Evolutionary conservation across 1,284 basidiomycete genomes (phyloP).

Genomic region (Veloporphyrellus conicus): DNA sequence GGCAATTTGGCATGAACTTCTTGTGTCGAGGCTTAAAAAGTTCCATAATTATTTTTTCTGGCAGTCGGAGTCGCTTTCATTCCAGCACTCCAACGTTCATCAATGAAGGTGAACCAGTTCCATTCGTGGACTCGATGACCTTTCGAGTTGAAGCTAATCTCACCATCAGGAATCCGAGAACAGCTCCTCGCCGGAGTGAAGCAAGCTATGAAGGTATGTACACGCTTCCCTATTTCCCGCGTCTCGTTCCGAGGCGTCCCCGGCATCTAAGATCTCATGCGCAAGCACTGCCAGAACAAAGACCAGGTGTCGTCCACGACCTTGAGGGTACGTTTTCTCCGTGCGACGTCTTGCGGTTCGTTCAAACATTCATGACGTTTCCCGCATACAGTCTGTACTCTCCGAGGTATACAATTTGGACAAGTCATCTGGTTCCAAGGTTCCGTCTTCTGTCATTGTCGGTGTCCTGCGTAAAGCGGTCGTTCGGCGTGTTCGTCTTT

Average conservation of each 20-base stretch:
- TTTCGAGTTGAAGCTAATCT: neutral
- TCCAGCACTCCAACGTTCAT: conserved; percentile 12
- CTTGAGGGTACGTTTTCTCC: conserved; percentile 47
- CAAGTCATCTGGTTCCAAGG: conserved; percentile 46
- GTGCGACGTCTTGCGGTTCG: neutral
- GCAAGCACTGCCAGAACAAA: conserved; percentile 42
- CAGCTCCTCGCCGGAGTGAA: conserved; percentile 47
- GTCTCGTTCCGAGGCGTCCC: neutral
- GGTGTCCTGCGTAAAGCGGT: conserved; percentile 57
- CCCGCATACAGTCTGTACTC: conserved; percentile 51
- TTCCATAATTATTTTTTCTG: conserved; percentile 1
- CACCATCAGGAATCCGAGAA: conserved; percentile 42
- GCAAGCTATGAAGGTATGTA: conserved; percentile 59
- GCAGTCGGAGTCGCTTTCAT: conserved; percentile 14
- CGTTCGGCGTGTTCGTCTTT: conserved; percentile 50
- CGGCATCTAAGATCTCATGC: conserved; percentile 8
- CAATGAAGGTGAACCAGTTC: conserved; percentile 22
- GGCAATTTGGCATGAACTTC: conserved; percentile 12
- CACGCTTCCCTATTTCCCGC: neutral
- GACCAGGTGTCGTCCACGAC: conserved; percentile 53
- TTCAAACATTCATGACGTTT: neutral
- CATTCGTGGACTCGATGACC: neutral
- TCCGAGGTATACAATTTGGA: conserved; percentile 66
- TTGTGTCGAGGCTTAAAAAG: conserved; percentile 13
- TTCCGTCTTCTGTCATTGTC: conserved; percentile 44